Evolutionary conservation across 208 protist species (phyloP).

Genomic region (Polymyxa betae): DNA sequence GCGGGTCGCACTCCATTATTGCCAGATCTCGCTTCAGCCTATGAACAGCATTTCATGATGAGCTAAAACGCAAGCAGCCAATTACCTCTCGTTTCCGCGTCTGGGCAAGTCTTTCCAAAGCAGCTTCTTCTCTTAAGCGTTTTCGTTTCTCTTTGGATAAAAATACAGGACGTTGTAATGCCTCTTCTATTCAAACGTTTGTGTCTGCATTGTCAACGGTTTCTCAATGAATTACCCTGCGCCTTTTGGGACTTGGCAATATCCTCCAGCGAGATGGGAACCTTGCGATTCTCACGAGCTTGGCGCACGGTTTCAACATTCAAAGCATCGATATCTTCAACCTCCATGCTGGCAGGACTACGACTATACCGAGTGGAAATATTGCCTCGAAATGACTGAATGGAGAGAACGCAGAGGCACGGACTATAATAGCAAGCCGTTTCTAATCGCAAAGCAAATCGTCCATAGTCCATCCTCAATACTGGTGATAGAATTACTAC

Average conservation of each 20-base stretch:
- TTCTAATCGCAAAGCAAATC: too few relatives aligned
- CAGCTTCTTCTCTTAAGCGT: background rate
- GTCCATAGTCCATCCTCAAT: too few relatives aligned
- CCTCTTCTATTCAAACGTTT: background rate
- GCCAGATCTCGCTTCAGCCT: background rate
- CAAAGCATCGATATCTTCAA: background rate
- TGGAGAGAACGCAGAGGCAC: too few relatives aligned
- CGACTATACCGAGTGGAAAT: too few relatives aligned
- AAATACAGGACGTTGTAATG: background rate
- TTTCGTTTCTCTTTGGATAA: conserved; percentile 2
- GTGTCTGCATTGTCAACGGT: background rate
- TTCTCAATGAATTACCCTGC: background rate
- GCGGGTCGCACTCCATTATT: background rate
- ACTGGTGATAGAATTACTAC: too few relatives aligned
- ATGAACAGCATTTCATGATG: background rate
- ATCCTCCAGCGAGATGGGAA: background rate
- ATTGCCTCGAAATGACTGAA: too few relatives aligned
- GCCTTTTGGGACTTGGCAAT: background rate
- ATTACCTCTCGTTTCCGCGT: background rate
- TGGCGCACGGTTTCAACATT: background rate
- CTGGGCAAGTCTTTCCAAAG: background rate
- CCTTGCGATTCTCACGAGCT: background rate
- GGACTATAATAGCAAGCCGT: too few relatives aligned
- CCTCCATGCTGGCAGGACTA: too few relatives aligned
- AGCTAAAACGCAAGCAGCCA: background rate